Base-by-base conservation (phyloP, 2,329 filamentous ascomycete species). In the Fusarium fracticaudum region DNA sequence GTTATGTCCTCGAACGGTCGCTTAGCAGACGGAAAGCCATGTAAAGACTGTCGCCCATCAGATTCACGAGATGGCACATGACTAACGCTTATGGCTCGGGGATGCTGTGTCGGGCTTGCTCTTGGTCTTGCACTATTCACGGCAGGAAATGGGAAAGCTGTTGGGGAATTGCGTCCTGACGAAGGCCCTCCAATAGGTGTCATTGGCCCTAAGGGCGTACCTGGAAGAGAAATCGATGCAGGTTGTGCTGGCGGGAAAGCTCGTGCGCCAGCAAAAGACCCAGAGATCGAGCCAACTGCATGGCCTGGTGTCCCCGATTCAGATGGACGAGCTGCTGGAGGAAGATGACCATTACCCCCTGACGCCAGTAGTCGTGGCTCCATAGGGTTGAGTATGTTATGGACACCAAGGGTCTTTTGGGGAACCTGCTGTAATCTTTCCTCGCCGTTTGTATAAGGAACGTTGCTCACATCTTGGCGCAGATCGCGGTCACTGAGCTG, bases 321-420 rank as follows among this genome's bases (percentile, higher is more conserved):
- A 62, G 68, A 69, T 54, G 65, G 60, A 60, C 70, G 74, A 37
- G 67, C 60, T 31, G 71, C 61, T n/a, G 66, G 45, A 38, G 64
- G 69, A 10, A 64, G 50, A 60, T 44, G 43, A 24, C 65, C 62
- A 33, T 61, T 74, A 35, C 64, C 71, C 40, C 77, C 76, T 17
- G 75, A 57, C 15, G 60, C 67, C 43, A 73, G 64, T 33, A 72
- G 51, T 14, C 73, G 79, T 38, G 79, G 71, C 40, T 82, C 82
- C 14, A 82, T 63, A 40, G 83, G 82, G 67, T 85, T 84, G 66
- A 85, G 75, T 14, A 85, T 81, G 33, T 80, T 84, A 60, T 81
- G 80, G 55, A 85, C 83, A 13, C 80, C 83, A 44, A 83, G 72
- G 33, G 79, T 71, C 53, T 70, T 80, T 44, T 75, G 60, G 10